Conservation (phyloP, 257 asterid genomes). For the Mentha longifolia region DNA sequence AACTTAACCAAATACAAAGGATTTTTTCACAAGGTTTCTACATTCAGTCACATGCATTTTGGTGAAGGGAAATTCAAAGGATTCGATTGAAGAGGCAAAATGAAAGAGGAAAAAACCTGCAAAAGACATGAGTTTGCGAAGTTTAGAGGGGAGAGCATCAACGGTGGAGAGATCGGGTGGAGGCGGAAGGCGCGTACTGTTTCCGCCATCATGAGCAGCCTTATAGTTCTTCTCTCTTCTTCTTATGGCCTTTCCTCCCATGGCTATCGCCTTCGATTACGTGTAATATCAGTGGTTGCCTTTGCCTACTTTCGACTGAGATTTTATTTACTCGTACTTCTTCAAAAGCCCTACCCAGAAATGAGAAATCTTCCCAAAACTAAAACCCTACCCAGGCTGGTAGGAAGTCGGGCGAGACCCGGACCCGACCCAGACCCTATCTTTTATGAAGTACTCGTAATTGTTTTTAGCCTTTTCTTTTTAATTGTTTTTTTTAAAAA, state of each 20-base stretch:
- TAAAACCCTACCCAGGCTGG: not conserved
- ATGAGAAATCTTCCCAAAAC: no score
- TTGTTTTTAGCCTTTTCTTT: no score
- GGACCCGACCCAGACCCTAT: not conserved
- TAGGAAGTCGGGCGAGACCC: not conserved
- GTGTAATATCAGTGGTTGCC: not conserved
- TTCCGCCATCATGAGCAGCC: slow-evolving; percentile 80
- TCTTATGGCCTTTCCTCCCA: slow-evolving; percentile 87
- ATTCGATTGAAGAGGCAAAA: not conserved
- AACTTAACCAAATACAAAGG: not conserved
- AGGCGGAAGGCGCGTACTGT: slow-evolving; percentile 70
- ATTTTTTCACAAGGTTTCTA: not conserved
- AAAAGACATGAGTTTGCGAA: slow-evolving; percentile 68
- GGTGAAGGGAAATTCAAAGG: not conserved
- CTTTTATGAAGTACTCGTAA: not conserved
- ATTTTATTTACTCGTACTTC: not conserved
- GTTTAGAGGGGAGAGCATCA: slow-evolving; percentile 80
- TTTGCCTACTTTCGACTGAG: no score
- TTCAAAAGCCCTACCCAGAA: not conserved
- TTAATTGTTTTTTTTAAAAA: no score
- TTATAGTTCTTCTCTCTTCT: slow-evolving; percentile 82
- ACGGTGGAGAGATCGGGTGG: slow-evolving; percentile 70
- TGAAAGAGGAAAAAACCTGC: slow-evolving; percentile 40
- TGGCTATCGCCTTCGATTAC: slow-evolving; percentile 24
- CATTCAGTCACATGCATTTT: not conserved